Base-by-base conservation (phyloP, 129 eudicot species). In the Escallonia herrerae region DNA sequence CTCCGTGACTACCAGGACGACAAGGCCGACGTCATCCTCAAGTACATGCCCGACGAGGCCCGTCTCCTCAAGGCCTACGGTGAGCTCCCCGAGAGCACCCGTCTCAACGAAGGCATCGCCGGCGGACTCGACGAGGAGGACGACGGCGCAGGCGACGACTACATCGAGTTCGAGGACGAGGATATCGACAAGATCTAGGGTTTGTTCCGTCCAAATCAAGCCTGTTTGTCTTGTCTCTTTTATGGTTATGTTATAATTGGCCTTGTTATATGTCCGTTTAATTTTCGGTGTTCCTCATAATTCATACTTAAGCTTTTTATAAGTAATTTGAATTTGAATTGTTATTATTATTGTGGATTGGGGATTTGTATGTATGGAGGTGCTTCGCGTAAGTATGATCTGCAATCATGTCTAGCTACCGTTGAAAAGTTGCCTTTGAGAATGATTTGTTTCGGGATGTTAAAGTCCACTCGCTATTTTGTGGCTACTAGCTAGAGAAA, bases 1-100 rank as follows among this genome's bases (percentile, higher is more conserved):
- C 82, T 91, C 42, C 85, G 97, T 38, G 97, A 91, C 68, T 91
- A 91, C 46, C 97, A 91, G 82, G 97, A 91, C 50, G 97, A 91
- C 48, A 91, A 91, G 79, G 95, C 97, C 6, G 97, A 91, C 63
- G 95, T 91, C 1, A 91, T 91, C 43, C 76, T 91, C 11, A 91
- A 91, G 69, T 91, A 91, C 62, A 91, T 91, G 97, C 94, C 94
- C 0, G 97, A 91, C 66, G 97, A 91, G 58, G 97, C 97, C 0
- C 76, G 97, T 69, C 38, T 91, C 55, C 69, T 91, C 84, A 91
- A 91, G 77, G 97, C 97, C 0, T 91, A 91, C 45, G 87, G 90
- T 13, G 97, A 89, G 78, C 67, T 89, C 79, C 96, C 96, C 2
- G 96, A 89, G 60, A 83, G 72, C 74, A 83, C 78, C 11, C 81